A percentile compares a stretch with the other conserved stretches of the same genome.
These are phyloP conservation scores for Cyclotella kingstonii DNA, from an alignment of 108 stramenopile genomes.

Conservation along the genomic window DNA sequence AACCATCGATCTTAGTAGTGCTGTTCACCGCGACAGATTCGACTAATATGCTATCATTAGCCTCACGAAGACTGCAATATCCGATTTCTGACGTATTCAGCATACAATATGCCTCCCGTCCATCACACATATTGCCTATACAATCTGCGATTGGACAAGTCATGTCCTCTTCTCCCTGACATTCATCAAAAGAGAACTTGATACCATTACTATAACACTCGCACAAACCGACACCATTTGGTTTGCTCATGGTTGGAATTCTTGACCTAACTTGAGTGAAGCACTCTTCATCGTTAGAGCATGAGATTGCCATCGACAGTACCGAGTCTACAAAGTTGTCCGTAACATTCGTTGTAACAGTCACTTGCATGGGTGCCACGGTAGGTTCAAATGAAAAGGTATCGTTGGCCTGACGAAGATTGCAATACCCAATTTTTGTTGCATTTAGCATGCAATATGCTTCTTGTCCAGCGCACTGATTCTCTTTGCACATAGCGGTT, in stretches of 20 bases:
- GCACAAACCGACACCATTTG: constrained; percentile 8
- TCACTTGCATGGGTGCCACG: too few species aligned
- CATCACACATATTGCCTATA: constrained; percentile 2
- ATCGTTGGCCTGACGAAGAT: not conserved
- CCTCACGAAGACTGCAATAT: not conserved
- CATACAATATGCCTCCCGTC: constrained; percentile 1
- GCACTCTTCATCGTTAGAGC: not conserved
- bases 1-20: too few species aligned
- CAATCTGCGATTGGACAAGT: constrained; percentile 21
- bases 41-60: not conserved
- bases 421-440: not conserved
- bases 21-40: too few species aligned
- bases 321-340: too few species aligned
- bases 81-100: not conserved
- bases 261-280: not conserved
- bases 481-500: constrained; percentile 10
- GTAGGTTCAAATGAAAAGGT: not conserved
- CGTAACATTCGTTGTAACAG: too few species aligned
- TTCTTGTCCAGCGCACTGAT: not conserved
- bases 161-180: constrained; percentile 20
- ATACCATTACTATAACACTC: constrained; percentile 2
- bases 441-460: constrained; percentile 4
- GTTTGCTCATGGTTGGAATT: not conserved
- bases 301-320: not conserved
- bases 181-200: constrained; percentile 11